Evolutionary conservation across 306 rosid species (phyloP).

Genomic region (Inga oerstediana): DNA sequence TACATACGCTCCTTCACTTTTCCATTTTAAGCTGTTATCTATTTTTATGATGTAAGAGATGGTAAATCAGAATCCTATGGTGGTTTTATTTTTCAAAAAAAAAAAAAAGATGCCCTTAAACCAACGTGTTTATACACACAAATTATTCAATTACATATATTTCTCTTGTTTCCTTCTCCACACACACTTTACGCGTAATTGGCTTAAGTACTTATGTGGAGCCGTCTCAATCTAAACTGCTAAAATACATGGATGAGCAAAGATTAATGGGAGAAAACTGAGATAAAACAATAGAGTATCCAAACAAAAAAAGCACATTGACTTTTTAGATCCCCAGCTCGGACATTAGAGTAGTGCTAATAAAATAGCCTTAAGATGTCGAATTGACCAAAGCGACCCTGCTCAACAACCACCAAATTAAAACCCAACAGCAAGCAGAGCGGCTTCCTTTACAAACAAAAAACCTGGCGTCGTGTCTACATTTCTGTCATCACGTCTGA

Average conservation of each 20-base stretch:
- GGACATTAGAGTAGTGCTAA: background rate
- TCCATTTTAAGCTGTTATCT: too few species aligned
- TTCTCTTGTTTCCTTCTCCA: background rate
- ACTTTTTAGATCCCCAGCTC: background rate
- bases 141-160: too few species aligned
- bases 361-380: background rate
- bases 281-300: background rate
- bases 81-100: too few species aligned
- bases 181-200: background rate
- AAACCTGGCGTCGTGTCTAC: background rate
- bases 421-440: background rate
- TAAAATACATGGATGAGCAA: background rate
- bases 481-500: background rate
- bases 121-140: too few species aligned
- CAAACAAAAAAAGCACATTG: background rate
- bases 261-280: background rate
- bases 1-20: too few species aligned
- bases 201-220: background rate
- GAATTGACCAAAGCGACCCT: background rate
- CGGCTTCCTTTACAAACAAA: background rate
- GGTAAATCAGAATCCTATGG: too few species aligned
- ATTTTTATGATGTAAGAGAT: too few species aligned
- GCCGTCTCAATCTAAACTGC: background rate
- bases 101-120: too few species aligned
- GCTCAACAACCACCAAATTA: background rate